phyloP scores from a whole-genome alignment of 225 moss, liverwort and hornwort genomes.

The Bryum argenteum region DNA sequence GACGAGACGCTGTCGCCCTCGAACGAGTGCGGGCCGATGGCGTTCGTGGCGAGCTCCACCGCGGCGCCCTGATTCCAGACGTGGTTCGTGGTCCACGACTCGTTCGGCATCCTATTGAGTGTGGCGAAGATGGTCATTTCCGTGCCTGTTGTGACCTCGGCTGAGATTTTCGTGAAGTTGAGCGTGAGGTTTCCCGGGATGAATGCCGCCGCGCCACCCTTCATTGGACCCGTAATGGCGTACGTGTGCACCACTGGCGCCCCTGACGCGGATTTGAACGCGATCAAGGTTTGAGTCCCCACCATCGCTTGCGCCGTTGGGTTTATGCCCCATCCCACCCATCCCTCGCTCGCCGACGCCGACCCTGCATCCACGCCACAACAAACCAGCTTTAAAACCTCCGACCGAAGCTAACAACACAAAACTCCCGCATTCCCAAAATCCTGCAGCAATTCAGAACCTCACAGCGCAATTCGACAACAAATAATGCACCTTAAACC shows the following conservation, averaged over 20 bases:
- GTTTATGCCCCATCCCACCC: slow-evolving; percentile 86
- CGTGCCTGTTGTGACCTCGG: slow-evolving; percentile 23
- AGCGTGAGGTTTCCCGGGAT: slow-evolving; percentile 42
- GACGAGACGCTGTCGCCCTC: slow-evolving; percentile 29
- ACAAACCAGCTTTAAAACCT: background rate
- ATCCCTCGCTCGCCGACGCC: slow-evolving; percentile 43
- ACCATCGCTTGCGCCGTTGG: slow-evolving; percentile 47
- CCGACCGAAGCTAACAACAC: too few relatives aligned
- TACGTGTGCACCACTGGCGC: slow-evolving; percentile 53
- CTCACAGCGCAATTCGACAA: background rate
- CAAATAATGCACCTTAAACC: background rate
- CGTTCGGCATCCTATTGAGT: slow-evolving; percentile 35
- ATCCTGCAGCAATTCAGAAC: background rate
- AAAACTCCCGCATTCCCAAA: background rate
- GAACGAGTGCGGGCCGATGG: slow-evolving; percentile 37
- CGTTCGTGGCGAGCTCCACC: slow-evolving; percentile 42
- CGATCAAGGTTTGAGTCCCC: slow-evolving; percentile 66
- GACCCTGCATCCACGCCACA: slow-evolving; percentile 35
- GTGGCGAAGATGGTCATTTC: slow-evolving; percentile 55
- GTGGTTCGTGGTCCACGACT: slow-evolving; percentile 51
- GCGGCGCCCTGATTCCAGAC: slow-evolving; percentile 62
- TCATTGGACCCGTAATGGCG: slow-evolving; percentile 36
- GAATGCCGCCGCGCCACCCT: slow-evolving; percentile 3
- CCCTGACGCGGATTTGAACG: slow-evolving; percentile 37
- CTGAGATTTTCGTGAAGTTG: slow-evolving; percentile 37